phyloP scores from a whole-genome alignment of 352 stramenopile genomes.

The Pythium grandisporangium region DNA sequence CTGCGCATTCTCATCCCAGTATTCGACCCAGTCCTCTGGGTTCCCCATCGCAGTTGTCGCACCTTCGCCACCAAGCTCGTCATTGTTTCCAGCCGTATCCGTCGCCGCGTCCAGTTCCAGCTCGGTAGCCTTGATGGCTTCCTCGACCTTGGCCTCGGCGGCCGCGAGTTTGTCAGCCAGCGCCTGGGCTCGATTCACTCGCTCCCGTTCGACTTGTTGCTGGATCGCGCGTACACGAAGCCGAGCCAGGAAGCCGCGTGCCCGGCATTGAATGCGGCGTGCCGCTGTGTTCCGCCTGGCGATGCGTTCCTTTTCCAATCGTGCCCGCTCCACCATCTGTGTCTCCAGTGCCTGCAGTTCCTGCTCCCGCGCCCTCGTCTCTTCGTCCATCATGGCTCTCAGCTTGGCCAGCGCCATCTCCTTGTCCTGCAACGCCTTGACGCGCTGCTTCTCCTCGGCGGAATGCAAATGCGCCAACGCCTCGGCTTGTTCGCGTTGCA shows the following conservation, averaged over 20 bases:
- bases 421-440: conserved; percentile 55
- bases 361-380: conserved; percentile 46
- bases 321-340: conserved; percentile 65
- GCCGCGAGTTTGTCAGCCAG: conserved; percentile 50
- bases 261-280: conserved; percentile 42
- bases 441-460: conserved; percentile 41
- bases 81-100: conserved; percentile 6
- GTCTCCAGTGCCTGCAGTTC: conserved; percentile 64
- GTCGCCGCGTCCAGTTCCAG: conserved; percentile 11
- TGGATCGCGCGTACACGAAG: conserved; percentile 45
- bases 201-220: conserved; percentile 52
- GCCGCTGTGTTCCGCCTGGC: conserved; percentile 35
- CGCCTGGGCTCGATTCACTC: conserved; percentile 37
- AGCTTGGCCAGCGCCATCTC: conserved; percentile 54
- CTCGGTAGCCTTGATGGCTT: too few species aligned
- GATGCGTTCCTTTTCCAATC: conserved; percentile 53
- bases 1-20: conserved; percentile 85
- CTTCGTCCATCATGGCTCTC: conserved; percentile 65
- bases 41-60: conserved; percentile 6
- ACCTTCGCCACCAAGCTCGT: conserved; percentile 1
- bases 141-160: conserved; percentile 41
- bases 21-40: conserved; percentile 80
- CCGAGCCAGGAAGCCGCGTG: conserved; percentile 48
- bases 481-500: conserved; percentile 35
- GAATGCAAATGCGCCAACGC: conserved; percentile 44